These are phyloP conservation scores for Xylaria sp. DNA, from an alignment of 2,329 filamentous ascomycete genomes.

Conservation along the genomic window DNA sequence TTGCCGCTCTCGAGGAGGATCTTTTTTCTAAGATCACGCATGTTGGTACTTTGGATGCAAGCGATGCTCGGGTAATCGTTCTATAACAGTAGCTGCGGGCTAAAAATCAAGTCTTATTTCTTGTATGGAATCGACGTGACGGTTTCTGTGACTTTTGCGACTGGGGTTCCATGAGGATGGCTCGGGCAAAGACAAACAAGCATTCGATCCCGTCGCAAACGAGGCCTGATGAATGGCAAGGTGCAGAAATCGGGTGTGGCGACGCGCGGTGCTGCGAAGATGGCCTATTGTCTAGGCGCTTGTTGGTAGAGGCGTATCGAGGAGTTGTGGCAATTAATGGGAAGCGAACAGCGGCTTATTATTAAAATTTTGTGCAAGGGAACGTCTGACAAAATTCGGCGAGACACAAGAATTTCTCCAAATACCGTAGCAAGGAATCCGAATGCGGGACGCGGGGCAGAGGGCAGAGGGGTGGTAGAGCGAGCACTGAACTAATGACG, in stretches of 20 bases:
- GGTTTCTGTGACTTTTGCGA: slow-evolving; percentile 30
- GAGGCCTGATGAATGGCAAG: not conserved
- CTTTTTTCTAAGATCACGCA: slow-evolving; percentile 71
- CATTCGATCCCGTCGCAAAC: not conserved
- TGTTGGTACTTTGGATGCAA: slow-evolving; percentile 38
- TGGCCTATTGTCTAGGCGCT: not conserved
- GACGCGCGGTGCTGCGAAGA: not conserved
- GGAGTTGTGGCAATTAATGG: slow-evolving; percentile 9
- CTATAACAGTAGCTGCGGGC: not conserved
- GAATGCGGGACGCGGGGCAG: slow-evolving; percentile 6
- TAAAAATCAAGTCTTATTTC: slow-evolving; percentile 37
- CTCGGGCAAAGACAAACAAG: slow-evolving; percentile 3
- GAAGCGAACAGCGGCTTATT: slow-evolving; percentile 12
- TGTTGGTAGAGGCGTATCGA: not conserved
- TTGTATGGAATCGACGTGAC: slow-evolving; percentile 34
- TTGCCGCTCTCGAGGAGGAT: slow-evolving; percentile 73
- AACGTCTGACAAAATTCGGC: slow-evolving; percentile 18
- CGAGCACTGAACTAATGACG: not conserved
- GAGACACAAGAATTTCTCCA: slow-evolving; percentile 27
- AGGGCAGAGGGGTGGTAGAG: not conserved
- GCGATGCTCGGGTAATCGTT: slow-evolving; percentile 2
- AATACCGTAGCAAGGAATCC: slow-evolving; percentile 21
- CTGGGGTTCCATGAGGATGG: slow-evolving; percentile 41
- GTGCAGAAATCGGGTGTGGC: not conserved
- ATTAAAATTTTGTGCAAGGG: slow-evolving; percentile 2